Evolutionary conservation across 108 stramenopile genomes (phyloP).

Genomic region (Bacterosira constricta): DNA sequence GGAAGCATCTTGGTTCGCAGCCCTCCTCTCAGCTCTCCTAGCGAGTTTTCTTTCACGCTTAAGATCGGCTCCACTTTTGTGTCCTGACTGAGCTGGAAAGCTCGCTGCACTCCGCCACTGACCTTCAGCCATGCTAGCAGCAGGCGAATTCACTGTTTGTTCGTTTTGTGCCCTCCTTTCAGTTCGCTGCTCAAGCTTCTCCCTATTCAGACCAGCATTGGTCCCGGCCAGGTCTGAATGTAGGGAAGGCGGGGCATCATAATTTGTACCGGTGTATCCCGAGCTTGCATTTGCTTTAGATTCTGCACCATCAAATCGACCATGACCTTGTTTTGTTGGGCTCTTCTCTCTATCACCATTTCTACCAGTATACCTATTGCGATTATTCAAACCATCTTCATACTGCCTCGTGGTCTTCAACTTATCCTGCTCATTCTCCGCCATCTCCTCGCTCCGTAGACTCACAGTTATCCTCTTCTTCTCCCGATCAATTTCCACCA

Average conservation of each 20-base stretch:
- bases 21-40: conserved; percentile 71
- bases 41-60: conserved; percentile 82
- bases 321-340: background rate
- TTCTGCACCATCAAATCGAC: background rate
- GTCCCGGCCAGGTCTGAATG: conserved; percentile 36
- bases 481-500: conserved; percentile 76
- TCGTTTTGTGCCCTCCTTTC: conserved; percentile 36
- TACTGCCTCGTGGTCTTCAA: conserved; percentile 33
- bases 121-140: background rate
- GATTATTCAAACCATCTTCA: conserved; percentile 8
- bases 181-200: conserved; percentile 58
- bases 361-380: background rate
- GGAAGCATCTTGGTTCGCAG: too few species aligned
- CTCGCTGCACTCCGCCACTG: background rate
- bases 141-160: background rate
- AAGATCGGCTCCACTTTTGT: conserved; percentile 55
- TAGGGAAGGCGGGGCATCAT: background rate
- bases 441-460: conserved; percentile 65
- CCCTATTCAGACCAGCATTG: conserved; percentile 60
- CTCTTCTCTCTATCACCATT: background rate
- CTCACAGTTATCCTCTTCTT: conserved; percentile 75
- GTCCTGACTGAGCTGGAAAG: background rate
- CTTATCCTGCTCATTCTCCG: conserved; percentile 54
- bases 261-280: background rate
- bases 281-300: background rate